Percentiles rank a stretch among this genome's conserved stretches.
Conservation (phyloP, 495 filamentous ascomycete species). For the Lentithecium fluviatile region DNA sequence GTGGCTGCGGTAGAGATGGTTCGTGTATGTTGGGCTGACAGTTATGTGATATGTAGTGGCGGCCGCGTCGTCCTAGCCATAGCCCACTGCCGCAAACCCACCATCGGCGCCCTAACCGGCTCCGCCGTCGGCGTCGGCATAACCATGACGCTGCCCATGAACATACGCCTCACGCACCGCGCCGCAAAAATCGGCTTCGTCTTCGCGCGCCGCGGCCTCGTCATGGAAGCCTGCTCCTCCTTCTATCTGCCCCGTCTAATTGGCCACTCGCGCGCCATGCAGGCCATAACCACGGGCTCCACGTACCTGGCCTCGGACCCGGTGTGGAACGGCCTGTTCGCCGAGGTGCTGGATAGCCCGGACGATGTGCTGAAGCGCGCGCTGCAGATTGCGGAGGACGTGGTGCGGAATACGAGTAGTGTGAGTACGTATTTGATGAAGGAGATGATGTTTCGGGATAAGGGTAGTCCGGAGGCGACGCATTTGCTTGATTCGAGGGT, state of each 20-base stretch:
- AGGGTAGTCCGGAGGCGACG: slow-evolving; percentile 54
- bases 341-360: slow-evolving; percentile 52
- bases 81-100: slow-evolving; percentile 61
- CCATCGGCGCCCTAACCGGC: slow-evolving; percentile 64
- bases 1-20: background rate
- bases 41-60: slow-evolving; percentile 43
- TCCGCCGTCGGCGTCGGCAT: slow-evolving; percentile 66
- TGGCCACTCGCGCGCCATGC: slow-evolving; percentile 56
- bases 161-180: slow-evolving; percentile 56
- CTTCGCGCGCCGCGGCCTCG: slow-evolving; percentile 60
- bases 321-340: slow-evolving; percentile 56
- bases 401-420: slow-evolving; percentile 57
- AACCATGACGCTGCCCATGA: slow-evolving; percentile 64
- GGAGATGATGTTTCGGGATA: slow-evolving; percentile 60
- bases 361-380: slow-evolving; percentile 56
- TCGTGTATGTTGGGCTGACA: background rate
- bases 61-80: slow-evolving; percentile 60
- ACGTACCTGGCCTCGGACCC: slow-evolving; percentile 46
- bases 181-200: slow-evolving; percentile 64
- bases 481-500: slow-evolving; percentile 60
- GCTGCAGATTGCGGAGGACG: slow-evolving; percentile 57
- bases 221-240: slow-evolving; percentile 62
- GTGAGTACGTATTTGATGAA: slow-evolving; percentile 57
- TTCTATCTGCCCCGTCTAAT: slow-evolving; percentile 64
- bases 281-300: slow-evolving; percentile 56